Evolutionary conservation across 208 protist species (phyloP).

Genomic region (Wallacemonas collosoma): DNA sequence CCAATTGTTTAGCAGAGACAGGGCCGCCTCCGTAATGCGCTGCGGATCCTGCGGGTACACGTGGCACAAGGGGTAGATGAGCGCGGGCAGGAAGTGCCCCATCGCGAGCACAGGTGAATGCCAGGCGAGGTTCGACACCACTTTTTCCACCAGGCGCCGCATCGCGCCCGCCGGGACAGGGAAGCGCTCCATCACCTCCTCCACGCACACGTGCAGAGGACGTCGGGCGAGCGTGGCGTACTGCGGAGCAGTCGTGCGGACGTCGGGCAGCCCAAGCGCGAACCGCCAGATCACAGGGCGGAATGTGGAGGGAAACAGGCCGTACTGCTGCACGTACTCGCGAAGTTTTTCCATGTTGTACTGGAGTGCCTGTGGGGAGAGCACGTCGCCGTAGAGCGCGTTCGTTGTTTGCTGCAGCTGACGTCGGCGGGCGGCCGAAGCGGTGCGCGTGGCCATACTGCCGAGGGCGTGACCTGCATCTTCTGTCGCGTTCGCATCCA

Average conservation of each 20-base stretch:
- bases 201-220: slow-evolving; percentile 50
- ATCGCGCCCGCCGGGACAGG: slow-evolving; percentile 38
- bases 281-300: slow-evolving; percentile 83
- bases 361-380: slow-evolving; percentile 29
- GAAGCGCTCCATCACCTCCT: slow-evolving; percentile 62
- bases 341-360: slow-evolving; percentile 78
- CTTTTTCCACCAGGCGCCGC: slow-evolving; percentile 44
- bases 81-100: slow-evolving; percentile 68
- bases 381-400: slow-evolving; percentile 28
- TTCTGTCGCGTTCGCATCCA: slow-evolving; percentile 18
- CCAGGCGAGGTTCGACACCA: slow-evolving; percentile 72
- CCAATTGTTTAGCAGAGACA: slow-evolving; percentile 84
- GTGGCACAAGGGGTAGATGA: slow-evolving; percentile 77
- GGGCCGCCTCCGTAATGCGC: slow-evolving; percentile 61
- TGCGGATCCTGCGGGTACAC: slow-evolving; percentile 72
- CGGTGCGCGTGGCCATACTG: not conserved
- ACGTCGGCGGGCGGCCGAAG: not conserved
- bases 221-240: slow-evolving; percentile 69
- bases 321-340: slow-evolving; percentile 57
- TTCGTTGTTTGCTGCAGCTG: slow-evolving; percentile 12
- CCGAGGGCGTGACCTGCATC: not conserved
- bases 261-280: slow-evolving; percentile 59
- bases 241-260: slow-evolving; percentile 47
- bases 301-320: slow-evolving; percentile 71
- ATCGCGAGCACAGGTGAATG: slow-evolving; percentile 70